Conservation (phyloP, 2,329 filamentous ascomycete species). For the Scytalidium sp. region DNA sequence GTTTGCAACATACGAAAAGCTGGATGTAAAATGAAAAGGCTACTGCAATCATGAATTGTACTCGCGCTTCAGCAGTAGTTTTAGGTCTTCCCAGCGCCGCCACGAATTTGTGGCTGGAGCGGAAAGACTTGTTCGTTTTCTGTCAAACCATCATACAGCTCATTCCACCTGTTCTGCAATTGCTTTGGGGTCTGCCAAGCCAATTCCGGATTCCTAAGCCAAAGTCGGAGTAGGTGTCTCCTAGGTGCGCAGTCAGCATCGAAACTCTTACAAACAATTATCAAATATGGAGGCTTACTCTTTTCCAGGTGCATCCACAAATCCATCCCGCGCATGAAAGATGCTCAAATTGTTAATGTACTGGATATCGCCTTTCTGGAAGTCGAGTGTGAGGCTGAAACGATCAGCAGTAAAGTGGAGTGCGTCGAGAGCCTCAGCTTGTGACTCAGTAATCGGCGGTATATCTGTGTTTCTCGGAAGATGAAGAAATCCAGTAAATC, state of each 20-base stretch:
- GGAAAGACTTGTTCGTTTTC: constrained; percentile 53
- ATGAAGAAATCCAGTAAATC: constrained; percentile 55
- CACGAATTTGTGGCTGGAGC: constrained; percentile 47
- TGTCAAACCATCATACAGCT: constrained; percentile 48
- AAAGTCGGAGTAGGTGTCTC: constrained; percentile 42
- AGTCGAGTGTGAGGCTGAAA: constrained; percentile 32
- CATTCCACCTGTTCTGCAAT: constrained; percentile 42
- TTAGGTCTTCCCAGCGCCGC: constrained; percentile 3
- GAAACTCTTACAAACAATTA: background rate
- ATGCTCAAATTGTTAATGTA: constrained; percentile 45
- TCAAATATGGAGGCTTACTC: constrained; percentile 20
- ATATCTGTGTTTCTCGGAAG: constrained; percentile 51
- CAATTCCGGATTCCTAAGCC: constrained; percentile 39
- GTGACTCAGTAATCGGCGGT: constrained; percentile 46
- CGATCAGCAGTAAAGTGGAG: constrained; percentile 40
- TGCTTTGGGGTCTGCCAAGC: constrained; percentile 37
- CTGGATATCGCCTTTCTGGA: constrained; percentile 39
- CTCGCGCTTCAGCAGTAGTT: too few relatives aligned
- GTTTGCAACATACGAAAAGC: too few relatives aligned
- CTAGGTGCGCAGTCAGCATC: constrained; percentile 12
- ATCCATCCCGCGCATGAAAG: constrained; percentile 42
- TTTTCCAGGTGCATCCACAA: constrained; percentile 31
- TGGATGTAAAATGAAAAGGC: too few relatives aligned
- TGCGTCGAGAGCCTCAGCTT: constrained; percentile 42
- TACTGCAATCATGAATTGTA: too few relatives aligned